Evolutionary conservation across 2,329 filamentous ascomycete species (phyloP), one percentile per base, ranked within the genome.

Genomic region (Pseudocercospora eumusae): DNA sequence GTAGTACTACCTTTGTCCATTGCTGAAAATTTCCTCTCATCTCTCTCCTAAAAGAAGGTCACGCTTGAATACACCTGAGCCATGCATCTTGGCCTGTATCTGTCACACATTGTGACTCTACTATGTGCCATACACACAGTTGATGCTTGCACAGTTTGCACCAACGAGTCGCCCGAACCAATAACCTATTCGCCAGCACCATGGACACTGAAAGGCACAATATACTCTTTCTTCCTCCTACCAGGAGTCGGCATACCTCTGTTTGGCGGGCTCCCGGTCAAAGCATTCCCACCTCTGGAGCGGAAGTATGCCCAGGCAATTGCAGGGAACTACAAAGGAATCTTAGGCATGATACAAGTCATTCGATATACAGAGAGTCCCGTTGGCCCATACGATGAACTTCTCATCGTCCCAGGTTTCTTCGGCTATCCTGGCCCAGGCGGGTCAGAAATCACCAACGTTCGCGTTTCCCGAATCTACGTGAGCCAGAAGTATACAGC

Each of bases 291-390:
- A 4, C 64, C 64, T 1, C 31, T 64, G 2, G 64, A 66, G 52
- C 52, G 61, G 33, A 44, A 64, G 27, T 57, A 64, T 36, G 56
- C 59, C 11, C 49, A 53, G 13, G 28, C 64, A 8, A 62, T 58
- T 5, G 61, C 56, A 13, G 64, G 61, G 15, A 56, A 62, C n/a
- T 66, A 57, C 45, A 36, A 49, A n/a, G 64, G 64, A 6, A 44
- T 31, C n/a, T 15, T 66, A 11, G 67, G 67, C n/a, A 63, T 64
- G 61, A 61, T 69, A 25, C 66, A 65, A 47, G 55, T 69, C 21
- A 55, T 69, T 5, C 63, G 67, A 5, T 69, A 69, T 42, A 66
- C 62, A 6, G 64, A 67, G 23, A 65, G 60, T 57, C 67, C 65
- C 11, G 65, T 66, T 9, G 66, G 66, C 6, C 57, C 63, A 8